Evolutionary conservation across 345 rosid species (phyloP), one percentile per base, ranked within the genome.

Genomic region (Raphanus raphanistrum): DNA sequence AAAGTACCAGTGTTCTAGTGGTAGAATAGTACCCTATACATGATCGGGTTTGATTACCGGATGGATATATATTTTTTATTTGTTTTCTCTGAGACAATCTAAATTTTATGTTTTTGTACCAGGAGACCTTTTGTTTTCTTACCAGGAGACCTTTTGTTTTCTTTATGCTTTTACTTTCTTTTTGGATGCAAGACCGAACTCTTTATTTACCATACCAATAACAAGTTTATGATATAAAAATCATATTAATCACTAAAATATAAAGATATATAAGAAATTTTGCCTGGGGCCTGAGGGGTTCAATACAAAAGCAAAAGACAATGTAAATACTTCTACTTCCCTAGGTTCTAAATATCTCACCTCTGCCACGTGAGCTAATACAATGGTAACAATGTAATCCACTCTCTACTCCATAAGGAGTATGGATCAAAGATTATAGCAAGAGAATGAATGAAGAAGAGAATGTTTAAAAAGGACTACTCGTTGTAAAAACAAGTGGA

Each of bases 31-130:
- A 86, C 86, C 87, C 82, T 88, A 88, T 88, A 85, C 86, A 85
- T 87, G 83, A 89, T 90, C 87, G 85, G 86, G 91, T 86, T 88
- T 86, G 87, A 87, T 86, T 86, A 84, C 89, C 90, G 84, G 89
- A 90, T 54, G 59, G 8, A 10, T 8, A 6, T 33, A 33, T 33
- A 6, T 33, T 1, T 33, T 6, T 6, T 33, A 3, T 28, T 45
- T 45, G 15, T 41, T 45, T 45, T 45, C 16, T 41, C 10, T 41
- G 15, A 45, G 54, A 45, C 54, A 16, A 45, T 45, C 54, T 13
- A 12, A 45, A 13, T 45, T 5, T 45, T 45, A 45, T 13, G 54
- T 45, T 13, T 45, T 13, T 16, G 13, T 45, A 45, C 16, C 50
- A 11, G n/a, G 15, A 45, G 15, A 45, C 54, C 54, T 2, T 4